Evolutionary conservation across 2,329 filamentous ascomycete species (phyloP).

Genomic region (Venturia pyrina): DNA sequence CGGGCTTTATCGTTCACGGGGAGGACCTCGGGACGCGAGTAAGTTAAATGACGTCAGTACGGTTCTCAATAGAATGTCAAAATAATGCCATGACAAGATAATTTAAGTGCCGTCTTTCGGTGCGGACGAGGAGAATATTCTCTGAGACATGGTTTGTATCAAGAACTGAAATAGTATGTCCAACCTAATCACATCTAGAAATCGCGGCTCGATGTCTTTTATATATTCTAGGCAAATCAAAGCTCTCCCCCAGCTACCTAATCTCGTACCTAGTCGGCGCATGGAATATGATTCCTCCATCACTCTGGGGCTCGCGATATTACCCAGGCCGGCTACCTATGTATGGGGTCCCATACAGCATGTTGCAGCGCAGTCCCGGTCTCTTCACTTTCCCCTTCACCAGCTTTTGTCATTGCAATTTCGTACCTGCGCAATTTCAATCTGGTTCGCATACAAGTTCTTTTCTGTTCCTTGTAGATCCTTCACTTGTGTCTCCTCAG

Average conservation of each 20-base stretch:
- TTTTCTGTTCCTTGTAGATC: neutral
- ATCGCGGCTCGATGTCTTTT: too few relatives aligned
- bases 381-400: neutral
- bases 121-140: neutral
- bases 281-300: neutral
- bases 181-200: neutral
- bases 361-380: neutral
- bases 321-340: neutral
- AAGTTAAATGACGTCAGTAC: conserved; percentile 6
- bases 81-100: neutral
- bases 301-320: neutral
- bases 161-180: neutral
- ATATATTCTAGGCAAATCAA: neutral
- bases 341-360: neutral
- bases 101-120: neutral
- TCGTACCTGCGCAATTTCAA: conserved; percentile 5
- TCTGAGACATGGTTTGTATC: neutral
- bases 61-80: conserved; percentile 8
- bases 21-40: neutral
- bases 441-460: conserved; percentile 1
- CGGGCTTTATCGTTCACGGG: neutral
- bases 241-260: neutral
- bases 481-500: neutral
- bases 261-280: conserved; percentile 5
- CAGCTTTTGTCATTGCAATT: conserved; percentile 5